These are phyloP conservation scores for Tetracladium marchalianum DNA, from an alignment of 495 filamentous ascomycete genomes.

Conservation along the genomic window DNA sequence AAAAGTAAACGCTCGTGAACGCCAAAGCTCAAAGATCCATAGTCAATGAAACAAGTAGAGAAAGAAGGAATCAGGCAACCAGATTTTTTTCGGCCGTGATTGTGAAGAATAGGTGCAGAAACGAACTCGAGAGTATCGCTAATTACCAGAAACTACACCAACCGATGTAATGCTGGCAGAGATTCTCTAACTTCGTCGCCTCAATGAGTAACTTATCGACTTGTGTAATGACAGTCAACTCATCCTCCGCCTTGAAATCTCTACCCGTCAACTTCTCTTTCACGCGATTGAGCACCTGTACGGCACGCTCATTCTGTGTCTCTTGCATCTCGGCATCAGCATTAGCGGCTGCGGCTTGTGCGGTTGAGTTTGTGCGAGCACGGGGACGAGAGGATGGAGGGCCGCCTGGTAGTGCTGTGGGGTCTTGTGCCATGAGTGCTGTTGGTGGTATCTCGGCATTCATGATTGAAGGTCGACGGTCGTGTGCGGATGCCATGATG, in stretches of 20 bases:
- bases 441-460: constrained; percentile 46
- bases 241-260: constrained; percentile 59
- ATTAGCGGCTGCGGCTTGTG: constrained; percentile 21
- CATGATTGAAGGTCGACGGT: constrained; percentile 60
- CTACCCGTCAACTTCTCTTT: constrained; percentile 84
- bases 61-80: too few relatives aligned
- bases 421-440: constrained; percentile 33
- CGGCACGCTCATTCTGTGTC: constrained; percentile 82
- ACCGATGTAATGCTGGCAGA: constrained; percentile 98
- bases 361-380: constrained; percentile 43
- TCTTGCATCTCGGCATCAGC: constrained; percentile 45
- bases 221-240: constrained; percentile 77
- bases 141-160: constrained; percentile 87
- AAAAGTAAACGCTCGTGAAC: too few relatives aligned
- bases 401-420: constrained; percentile 32
- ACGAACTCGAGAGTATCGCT: background rate
- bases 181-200: constrained; percentile 91
- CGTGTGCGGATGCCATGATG: constrained; percentile 23
- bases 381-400: constrained; percentile 39
- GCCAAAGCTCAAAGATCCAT: too few relatives aligned
- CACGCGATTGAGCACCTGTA: constrained; percentile 86
- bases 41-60: too few relatives aligned
- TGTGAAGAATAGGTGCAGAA: too few relatives aligned
- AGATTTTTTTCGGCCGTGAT: too few relatives aligned
- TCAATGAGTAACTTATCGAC: constrained; percentile 91